phyloP scores from a whole-genome alignment of 2,329 filamentous ascomycete genomes.

The Stagonosporopsis tanaceti region DNA sequence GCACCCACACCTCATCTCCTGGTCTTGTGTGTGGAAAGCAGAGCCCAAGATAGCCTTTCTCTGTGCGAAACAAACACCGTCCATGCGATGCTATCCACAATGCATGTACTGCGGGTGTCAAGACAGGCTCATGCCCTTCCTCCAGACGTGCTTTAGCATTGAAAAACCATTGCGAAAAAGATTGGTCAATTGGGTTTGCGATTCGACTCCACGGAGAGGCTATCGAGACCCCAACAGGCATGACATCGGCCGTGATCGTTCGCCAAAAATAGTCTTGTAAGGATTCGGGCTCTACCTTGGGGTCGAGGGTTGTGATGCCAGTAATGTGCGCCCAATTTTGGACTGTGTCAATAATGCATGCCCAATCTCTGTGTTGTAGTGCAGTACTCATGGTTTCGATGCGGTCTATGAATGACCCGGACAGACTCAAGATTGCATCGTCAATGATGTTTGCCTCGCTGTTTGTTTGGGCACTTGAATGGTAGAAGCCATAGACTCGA shows the following conservation, averaged over 20 bases:
- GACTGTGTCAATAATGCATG: neutral
- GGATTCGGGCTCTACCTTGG: neutral
- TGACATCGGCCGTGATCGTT: neutral
- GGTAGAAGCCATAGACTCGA: neutral
- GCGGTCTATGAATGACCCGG: neutral
- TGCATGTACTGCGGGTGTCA: neutral
- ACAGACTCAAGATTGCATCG: neutral
- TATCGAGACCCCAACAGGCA: neutral
- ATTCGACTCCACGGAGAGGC: neutral
- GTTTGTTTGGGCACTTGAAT: neutral
- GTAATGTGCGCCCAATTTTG: constrained; percentile 2
- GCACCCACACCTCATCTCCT: constrained; percentile 10
- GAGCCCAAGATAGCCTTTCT: neutral
- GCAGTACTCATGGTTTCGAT: neutral
- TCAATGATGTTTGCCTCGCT: neutral
- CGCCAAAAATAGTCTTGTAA: constrained; percentile 8
- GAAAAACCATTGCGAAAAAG: neutral
- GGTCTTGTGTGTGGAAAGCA: constrained; percentile 5
- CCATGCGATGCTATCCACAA: constrained; percentile 1
- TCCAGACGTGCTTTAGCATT: neutral
- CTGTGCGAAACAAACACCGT: neutral
- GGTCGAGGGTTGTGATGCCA: neutral
- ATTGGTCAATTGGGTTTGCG: neutral
- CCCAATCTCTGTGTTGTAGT: constrained; percentile 1
- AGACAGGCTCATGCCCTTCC: neutral